phyloP scores from a whole-genome alignment of 495 filamentous ascomycete species.

The Penicillium steckii region DNA sequence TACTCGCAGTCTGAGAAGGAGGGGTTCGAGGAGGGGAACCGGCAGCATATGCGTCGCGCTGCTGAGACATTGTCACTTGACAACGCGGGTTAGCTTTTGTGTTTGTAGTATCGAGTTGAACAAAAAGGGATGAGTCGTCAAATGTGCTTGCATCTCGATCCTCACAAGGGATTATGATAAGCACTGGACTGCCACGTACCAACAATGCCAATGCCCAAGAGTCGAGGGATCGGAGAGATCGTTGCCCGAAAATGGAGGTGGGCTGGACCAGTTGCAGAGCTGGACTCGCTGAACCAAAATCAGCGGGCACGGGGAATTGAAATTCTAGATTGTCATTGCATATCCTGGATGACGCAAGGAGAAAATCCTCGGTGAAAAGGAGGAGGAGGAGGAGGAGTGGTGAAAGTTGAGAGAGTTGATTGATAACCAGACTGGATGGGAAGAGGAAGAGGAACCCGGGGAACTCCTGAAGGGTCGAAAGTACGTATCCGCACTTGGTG shows the following conservation, averaged over 20 bases:
- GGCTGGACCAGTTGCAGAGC: slow-evolving; percentile 1
- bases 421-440: slow-evolving; percentile 1
- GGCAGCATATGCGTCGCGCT: slow-evolving; percentile 21
- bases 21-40: slow-evolving; percentile 48
- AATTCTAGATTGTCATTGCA: slow-evolving; percentile 18
- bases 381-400: background rate
- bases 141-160: no score
- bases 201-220: slow-evolving; percentile 19
- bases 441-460: slow-evolving; percentile 11
- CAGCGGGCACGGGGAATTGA: slow-evolving; percentile 6
- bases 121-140: no score
- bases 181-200: slow-evolving; percentile 13
- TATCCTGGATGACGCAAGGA: slow-evolving; percentile 12
- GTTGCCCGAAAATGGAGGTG: slow-evolving; percentile 13
- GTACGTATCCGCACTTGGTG: no score
- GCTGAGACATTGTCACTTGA: slow-evolving; percentile 35
- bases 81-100: slow-evolving; percentile 10
- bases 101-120: background rate
- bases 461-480: slow-evolving; percentile 26
- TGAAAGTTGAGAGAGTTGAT: background rate
- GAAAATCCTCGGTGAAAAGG: background rate
- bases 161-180: background rate
- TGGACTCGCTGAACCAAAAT: background rate
- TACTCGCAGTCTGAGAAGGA: slow-evolving; percentile 35
- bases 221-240: background rate